Evolutionary conservation across 2,329 filamentous ascomycete species (phyloP).

Genomic region (Aspergillus hiratsukae): DNA sequence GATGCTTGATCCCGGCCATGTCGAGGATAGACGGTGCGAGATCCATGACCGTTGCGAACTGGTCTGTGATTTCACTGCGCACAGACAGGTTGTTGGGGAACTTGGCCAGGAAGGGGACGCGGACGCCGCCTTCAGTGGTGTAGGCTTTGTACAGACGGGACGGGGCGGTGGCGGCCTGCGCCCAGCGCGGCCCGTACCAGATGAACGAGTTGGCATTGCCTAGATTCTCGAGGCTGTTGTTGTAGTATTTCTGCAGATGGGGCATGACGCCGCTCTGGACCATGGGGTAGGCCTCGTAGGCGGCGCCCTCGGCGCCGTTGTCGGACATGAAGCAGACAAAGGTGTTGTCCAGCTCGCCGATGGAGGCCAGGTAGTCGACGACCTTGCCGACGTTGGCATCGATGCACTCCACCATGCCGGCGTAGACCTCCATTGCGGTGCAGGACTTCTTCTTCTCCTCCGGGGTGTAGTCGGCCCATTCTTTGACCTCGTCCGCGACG

Average conservation of each 20-base stretch:
- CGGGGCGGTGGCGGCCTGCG: conserved; percentile 51
- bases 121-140: conserved; percentile 49
- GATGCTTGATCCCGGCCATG: conserved; percentile 45
- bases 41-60: conserved; percentile 53
- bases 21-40: conserved; percentile 45
- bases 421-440: conserved; percentile 59
- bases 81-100: conserved; percentile 30
- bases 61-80: conserved; percentile 42
- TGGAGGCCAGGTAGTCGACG: conserved; percentile 51
- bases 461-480: conserved; percentile 31
- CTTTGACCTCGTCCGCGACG: conserved; percentile 42
- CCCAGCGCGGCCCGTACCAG: conserved; percentile 59
- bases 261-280: conserved; percentile 52
- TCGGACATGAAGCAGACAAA: conserved; percentile 61
- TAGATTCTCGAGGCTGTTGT: conserved; percentile 56
- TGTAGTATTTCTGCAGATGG: conserved; percentile 54
- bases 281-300: conserved; percentile 56
- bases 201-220: conserved; percentile 55
- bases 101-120: conserved; percentile 50
- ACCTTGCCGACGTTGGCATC: conserved; percentile 59
- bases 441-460: conserved; percentile 40
- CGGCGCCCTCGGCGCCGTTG: conserved; percentile 60
- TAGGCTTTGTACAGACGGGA: conserved; percentile 48
- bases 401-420: conserved; percentile 61
- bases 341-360: conserved; percentile 59